These are phyloP conservation scores for Tothia fuscella DNA, from an alignment of 2,329 filamentous ascomycete species.

Conservation along the genomic window DNA sequence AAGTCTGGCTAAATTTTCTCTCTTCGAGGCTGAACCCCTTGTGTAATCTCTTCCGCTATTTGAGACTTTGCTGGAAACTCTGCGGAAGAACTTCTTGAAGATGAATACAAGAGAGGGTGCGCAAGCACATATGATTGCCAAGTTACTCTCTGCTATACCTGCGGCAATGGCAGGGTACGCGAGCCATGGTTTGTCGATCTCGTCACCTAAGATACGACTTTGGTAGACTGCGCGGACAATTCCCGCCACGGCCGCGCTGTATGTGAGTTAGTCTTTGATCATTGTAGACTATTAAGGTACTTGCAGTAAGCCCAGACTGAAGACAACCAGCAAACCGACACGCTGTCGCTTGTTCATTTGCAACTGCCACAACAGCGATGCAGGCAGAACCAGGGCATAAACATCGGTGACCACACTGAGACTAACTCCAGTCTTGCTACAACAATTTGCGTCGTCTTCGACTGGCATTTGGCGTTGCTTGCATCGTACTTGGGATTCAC, in stretches of 20 bases:
- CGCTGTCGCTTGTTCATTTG: slow-evolving; percentile 15
- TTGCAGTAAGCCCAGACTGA: slow-evolving; percentile 13
- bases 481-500: slow-evolving; percentile 16
- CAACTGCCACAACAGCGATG: slow-evolving; percentile 14
- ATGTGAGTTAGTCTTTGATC: not conserved
- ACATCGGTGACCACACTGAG: slow-evolving; percentile 14
- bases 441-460: not conserved
- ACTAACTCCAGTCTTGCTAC: slow-evolving; percentile 12
- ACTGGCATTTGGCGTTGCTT: slow-evolving; percentile 16
- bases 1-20: too few relatives aligned
- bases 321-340: slow-evolving; percentile 12
- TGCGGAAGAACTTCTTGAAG: too few relatives aligned
- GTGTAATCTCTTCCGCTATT: too few relatives aligned
- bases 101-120: slow-evolving; percentile 12
- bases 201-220: not conserved
- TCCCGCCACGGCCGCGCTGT: slow-evolving; percentile 20
- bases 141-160: slow-evolving; percentile 5
- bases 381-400: slow-evolving; percentile 15
- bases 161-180: slow-evolving; percentile 1
- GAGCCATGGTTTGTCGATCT: not conserved
- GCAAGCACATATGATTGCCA: slow-evolving; percentile 10
- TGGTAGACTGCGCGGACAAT: slow-evolving; percentile 22
- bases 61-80: too few relatives aligned
- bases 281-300: slow-evolving; percentile 4
- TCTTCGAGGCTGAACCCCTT: too few relatives aligned